Evolutionary conservation across 106 monocot genomes (phyloP).

Genomic region (Gastrodia elata): DNA sequence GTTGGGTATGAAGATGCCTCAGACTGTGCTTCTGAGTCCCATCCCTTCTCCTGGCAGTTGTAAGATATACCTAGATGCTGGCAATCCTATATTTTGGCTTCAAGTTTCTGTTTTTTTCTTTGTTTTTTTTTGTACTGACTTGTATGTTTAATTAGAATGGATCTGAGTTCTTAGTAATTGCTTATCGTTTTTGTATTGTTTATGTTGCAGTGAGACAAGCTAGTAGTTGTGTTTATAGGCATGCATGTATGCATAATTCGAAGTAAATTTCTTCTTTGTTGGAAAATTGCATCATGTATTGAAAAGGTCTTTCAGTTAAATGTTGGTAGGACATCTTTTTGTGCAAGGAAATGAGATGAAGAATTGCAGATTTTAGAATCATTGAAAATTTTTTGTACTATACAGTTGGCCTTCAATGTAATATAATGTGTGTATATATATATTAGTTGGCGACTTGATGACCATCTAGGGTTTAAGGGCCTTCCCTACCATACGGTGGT

Average conservation of each 20-base stretch:
- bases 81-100: background rate
- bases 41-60: constrained; percentile 65
- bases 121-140: background rate
- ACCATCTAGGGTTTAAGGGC: too few species aligned
- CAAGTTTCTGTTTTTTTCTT: background rate
- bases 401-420: too few species aligned
- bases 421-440: too few species aligned
- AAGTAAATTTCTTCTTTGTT: constrained; percentile 1
- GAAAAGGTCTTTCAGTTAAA: background rate
- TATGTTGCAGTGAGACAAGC: background rate
- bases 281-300: background rate
- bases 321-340: background rate
- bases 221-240: background rate
- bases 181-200: too few species aligned
- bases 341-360: too few species aligned
- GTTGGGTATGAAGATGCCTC: constrained; percentile 23
- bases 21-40: constrained; percentile 13
- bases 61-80: background rate
- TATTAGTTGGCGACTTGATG: too few species aligned
- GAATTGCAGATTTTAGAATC: too few species aligned
- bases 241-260: background rate
- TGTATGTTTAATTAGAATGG: background rate
- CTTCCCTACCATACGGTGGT: too few species aligned
- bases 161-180: background rate
- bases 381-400: too few species aligned